Evolutionary conservation across 2,329 filamentous ascomycete species (phyloP).

Genomic region (Botrytis medusae): DNA sequence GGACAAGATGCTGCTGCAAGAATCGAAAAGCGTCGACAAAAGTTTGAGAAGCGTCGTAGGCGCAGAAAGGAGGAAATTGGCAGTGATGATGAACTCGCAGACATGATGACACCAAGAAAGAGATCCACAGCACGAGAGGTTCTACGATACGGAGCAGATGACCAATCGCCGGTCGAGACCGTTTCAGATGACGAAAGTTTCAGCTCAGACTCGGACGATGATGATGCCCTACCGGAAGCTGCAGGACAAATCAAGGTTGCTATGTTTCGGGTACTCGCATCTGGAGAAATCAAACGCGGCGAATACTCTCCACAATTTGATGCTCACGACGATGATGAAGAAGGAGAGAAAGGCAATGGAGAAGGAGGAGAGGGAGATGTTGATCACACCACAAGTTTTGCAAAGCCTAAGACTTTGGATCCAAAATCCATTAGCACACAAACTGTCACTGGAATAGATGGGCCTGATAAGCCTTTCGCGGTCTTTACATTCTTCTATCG

Average conservation of each 20-base stretch:
- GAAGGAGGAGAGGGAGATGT: constrained; percentile 70
- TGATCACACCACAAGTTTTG: constrained; percentile 97
- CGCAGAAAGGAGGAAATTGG: constrained; percentile 56
- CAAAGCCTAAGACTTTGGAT: constrained; percentile 92
- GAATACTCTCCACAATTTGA: constrained; percentile 98
- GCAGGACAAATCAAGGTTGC: constrained; percentile 98
- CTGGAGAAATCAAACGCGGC: constrained; percentile 94
- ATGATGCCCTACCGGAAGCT: constrained; percentile 89
- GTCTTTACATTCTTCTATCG: constrained; percentile 98
- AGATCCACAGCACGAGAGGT: constrained; percentile 51
- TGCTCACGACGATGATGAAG: constrained; percentile 83
- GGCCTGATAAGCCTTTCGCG: constrained; percentile 92
- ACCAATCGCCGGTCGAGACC: constrained; percentile 70
- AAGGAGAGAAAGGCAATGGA: constrained; percentile 48
- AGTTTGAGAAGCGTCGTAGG: constrained; percentile 68
- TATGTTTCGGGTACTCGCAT: constrained; percentile 91
- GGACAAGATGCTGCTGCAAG: constrained; percentile 88
- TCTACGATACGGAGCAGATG: constrained; percentile 77
- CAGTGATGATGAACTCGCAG: constrained; percentile 48
- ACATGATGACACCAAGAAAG: constrained; percentile 39
- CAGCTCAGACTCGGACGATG: constrained; percentile 66
- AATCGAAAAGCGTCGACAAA: constrained; percentile 83
- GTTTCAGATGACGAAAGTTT: constrained; percentile 64
- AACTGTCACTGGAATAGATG: constrained; percentile 97
- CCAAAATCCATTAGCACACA: constrained; percentile 98